phyloP scores from a whole-genome alignment of 2,329 filamentous ascomycete species.

The Cryphonectria japonica region DNA sequence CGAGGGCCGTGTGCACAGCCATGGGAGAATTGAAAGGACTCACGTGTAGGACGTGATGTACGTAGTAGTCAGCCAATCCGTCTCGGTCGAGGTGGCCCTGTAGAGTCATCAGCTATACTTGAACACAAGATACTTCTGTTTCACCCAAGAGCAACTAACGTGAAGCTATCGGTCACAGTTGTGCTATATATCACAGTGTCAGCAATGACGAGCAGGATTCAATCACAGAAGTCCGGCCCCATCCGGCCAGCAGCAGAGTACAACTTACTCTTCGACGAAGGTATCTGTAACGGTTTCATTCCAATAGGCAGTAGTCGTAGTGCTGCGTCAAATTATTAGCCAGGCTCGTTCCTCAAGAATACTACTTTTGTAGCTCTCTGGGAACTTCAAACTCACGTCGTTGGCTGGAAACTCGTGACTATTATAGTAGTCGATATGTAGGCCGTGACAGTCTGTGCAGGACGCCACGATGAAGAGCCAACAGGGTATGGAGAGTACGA shows the following conservation, averaged over 20 bases:
- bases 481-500: conserved; percentile 5
- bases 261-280: conserved; percentile 8
- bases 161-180: conserved; percentile 10
- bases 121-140: neutral
- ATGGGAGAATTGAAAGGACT: neutral
- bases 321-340: neutral
- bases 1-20: neutral
- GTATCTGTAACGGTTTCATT: neutral
- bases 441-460: conserved; percentile 9
- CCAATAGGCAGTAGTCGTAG: neutral
- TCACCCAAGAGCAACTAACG: conserved; percentile 8
- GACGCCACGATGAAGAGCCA: neutral
- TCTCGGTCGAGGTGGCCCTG: conserved; percentile 10
- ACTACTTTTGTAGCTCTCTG: neutral
- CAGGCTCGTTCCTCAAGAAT: neutral
- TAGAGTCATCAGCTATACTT: neutral
- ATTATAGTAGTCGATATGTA: conserved; percentile 12
- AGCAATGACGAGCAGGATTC: neutral
- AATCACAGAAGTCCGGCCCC: no score
- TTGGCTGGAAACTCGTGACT: neutral
- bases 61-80: conserved; percentile 16
- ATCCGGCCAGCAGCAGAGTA: neutral
- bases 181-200: neutral
- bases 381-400: conserved; percentile 4
- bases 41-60: conserved; percentile 7